phyloP scores from a whole-genome alignment of 139 green algal species.

The Chlamydomonas schloesseri region DNA sequence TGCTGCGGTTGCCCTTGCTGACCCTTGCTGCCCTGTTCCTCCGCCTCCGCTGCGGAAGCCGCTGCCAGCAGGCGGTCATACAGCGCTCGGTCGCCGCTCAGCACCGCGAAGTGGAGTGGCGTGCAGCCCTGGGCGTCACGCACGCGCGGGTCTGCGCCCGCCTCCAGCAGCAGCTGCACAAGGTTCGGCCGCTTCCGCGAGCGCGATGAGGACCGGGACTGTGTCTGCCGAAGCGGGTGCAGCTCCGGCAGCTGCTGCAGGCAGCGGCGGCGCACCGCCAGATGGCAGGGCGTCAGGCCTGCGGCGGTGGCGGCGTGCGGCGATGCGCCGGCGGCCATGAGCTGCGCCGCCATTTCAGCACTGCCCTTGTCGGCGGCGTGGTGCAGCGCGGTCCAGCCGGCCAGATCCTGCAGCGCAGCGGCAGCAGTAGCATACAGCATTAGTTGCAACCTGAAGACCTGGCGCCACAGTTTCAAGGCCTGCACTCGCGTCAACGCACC shows the following conservation, averaged over 20 bases:
- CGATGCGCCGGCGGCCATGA: constrained; percentile 26
- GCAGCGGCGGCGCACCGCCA: constrained; percentile 11
- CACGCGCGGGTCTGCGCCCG: constrained; percentile 6
- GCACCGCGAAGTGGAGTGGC: constrained; percentile 27
- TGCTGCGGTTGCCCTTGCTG: neutral
- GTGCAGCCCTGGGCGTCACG: constrained; percentile 37
- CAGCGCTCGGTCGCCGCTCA: constrained; percentile 22
- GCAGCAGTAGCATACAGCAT: too few species aligned
- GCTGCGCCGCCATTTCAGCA: neutral
- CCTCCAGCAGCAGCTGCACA: constrained; percentile 10
- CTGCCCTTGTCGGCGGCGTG: constrained; percentile 29
- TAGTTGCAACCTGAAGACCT: too few species aligned
- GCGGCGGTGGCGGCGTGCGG: neutral
- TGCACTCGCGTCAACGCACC: too few species aligned
- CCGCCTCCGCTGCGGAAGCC: neutral
- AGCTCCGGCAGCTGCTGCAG: too few species aligned
- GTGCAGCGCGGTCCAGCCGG: constrained; percentile 34
- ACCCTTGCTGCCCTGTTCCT: neutral
- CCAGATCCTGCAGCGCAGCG: constrained; percentile 7
- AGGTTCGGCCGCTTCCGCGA: neutral
- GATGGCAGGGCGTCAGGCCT: constrained; percentile 24
- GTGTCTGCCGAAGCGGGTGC: too few species aligned
- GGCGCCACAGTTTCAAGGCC: too few species aligned
- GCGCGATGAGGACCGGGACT: too few species aligned
- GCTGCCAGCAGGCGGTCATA: constrained; percentile 4